A percentile compares a stretch with the other conserved stretches of the same genome.
Conservation (phyloP, 1,284 basidiomycete genomes). For the Cutaneotrichosporon arboriforme region DNA sequence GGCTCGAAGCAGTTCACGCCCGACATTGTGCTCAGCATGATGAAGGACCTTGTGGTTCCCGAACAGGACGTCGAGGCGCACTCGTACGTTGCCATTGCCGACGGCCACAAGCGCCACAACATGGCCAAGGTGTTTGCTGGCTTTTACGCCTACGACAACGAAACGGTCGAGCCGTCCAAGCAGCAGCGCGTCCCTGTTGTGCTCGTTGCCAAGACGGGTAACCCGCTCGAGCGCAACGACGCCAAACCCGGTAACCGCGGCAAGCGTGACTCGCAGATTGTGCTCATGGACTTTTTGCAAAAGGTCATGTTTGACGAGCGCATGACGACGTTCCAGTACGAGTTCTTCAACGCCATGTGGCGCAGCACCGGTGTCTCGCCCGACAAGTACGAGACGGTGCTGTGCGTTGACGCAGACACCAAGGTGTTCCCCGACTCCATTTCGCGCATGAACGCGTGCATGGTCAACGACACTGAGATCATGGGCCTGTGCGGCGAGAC, state of each 20-base stretch:
- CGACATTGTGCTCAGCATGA: conserved; percentile 92
- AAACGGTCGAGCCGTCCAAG: conserved; percentile 85
- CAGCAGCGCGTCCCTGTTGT: conserved; percentile 96
- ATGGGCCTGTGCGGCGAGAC: conserved; percentile 99
- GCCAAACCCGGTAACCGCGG: conserved; percentile 96
- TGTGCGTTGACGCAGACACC: conserved; percentile 98
- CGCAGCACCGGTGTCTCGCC: conserved; percentile 90
- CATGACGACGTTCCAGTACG: conserved; percentile 99
- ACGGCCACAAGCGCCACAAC: conserved; percentile 98
- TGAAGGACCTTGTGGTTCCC: conserved; percentile 88
- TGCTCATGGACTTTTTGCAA: conserved; percentile 95
- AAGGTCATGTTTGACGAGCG: conserved; percentile 99
- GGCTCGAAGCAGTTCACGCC: conserved; percentile 84
- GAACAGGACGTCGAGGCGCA: conserved; percentile 84
- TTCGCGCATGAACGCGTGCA: conserved; percentile 85
- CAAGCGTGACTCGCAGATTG: conserved; percentile 96
- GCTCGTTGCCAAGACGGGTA: conserved; percentile 89
- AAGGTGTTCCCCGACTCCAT: conserved; percentile 94
- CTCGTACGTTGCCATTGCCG: conserved; percentile 97
- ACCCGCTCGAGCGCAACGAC: conserved; percentile 79
- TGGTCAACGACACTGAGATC: conserved; percentile 92
- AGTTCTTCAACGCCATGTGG: conserved; percentile 98
- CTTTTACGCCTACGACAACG: conserved; percentile 92
- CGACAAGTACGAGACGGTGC: conserved; percentile 89
- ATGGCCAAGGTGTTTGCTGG: conserved; percentile 99